Base-by-base conservation (phyloP, 2,329 filamentous ascomycete genomes). In the Fusarium verticillioides region DNA sequence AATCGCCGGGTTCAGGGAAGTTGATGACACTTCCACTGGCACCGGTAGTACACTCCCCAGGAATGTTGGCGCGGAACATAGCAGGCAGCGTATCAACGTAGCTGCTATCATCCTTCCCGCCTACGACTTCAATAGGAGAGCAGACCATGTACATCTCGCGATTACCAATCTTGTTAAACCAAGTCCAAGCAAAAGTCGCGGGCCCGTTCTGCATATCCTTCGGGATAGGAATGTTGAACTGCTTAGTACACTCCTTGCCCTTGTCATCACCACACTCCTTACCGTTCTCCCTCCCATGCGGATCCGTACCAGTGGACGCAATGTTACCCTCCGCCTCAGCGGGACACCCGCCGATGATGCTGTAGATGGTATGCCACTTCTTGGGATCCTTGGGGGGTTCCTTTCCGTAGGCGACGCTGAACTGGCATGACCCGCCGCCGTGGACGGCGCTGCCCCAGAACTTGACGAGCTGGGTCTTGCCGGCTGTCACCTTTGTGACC, bases 61-160 rank as follows among this genome's bases (percentile, higher is more conserved):
- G 73, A 42, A 78, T 75, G 34, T 78, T 78, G 47, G 77, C 77
- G 3, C 60, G 62, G 63, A 78, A 78, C 12, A 77, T 46, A 15
- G 66, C 37, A 21, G 77, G 77, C 1, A 78, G 67, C 9, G 37
- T 53, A 10, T 78, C 69, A 2, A 72, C 64, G 26, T 75, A 78
- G 1, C 53, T 26, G 11, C 58, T 66, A 42, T 78, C 82, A 53
- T 72, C 76, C 42, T 79, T 78, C 34, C 82, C 81, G 18, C 82
- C 81, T 42, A 81, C 81, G 75, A 95, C 90, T 64, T 88, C 89
- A 74, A 95, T 88, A 49, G 88, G 86, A 3, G 93, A 93, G 78
- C 94, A 96, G 82, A 94, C 93, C 92, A 94, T 94, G 87, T 96
- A 96, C 89, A 93, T 93, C 81, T 96, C 93, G 36, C 93, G 87